A percentile compares a stretch with the other conserved stretches of the same genome.
Evolutionary conservation across 2,329 filamentous ascomycete species (phyloP).

Genomic region (Aspergillus aculeatus): DNA sequence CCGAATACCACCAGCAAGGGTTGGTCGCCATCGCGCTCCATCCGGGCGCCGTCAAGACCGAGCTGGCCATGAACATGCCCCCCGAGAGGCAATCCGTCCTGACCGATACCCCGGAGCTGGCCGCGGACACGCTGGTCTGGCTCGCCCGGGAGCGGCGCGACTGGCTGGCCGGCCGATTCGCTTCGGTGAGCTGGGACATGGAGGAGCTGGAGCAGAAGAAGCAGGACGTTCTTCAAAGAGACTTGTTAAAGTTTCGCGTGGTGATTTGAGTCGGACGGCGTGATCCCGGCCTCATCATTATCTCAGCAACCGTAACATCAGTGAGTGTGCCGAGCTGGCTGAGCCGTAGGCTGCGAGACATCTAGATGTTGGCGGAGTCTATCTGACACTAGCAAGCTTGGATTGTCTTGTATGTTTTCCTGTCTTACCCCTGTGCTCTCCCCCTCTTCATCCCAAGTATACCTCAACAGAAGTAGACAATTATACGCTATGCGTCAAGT

Average conservation of each 20-base stretch:
- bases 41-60: constrained; percentile 43
- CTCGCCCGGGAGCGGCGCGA: constrained; percentile 43
- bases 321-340: too few species aligned
- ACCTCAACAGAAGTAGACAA: too few species aligned
- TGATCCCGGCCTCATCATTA: too few species aligned
- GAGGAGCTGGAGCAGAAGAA: constrained; percentile 43
- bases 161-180: constrained; percentile 49
- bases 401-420: too few species aligned
- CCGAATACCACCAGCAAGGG: constrained; percentile 48
- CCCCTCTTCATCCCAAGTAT: too few species aligned
- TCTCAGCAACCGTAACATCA: too few species aligned
- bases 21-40: constrained; percentile 44
- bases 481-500: too few species aligned
- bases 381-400: too few species aligned
- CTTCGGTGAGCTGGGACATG: constrained; percentile 51
- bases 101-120: constrained; percentile 41
- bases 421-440: too few species aligned
- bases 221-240: constrained; percentile 40
- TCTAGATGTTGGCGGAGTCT: too few species aligned
- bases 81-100: constrained; percentile 24
- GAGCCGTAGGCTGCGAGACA: too few species aligned
- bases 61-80: constrained; percentile 36
- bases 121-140: constrained; percentile 47
- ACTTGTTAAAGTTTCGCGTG: constrained; percentile 10
- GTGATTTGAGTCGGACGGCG: too few species aligned